phyloP scores from a whole-genome alignment of 371 early-diverging fungal species.

The Actinomucor elegans region DNA sequence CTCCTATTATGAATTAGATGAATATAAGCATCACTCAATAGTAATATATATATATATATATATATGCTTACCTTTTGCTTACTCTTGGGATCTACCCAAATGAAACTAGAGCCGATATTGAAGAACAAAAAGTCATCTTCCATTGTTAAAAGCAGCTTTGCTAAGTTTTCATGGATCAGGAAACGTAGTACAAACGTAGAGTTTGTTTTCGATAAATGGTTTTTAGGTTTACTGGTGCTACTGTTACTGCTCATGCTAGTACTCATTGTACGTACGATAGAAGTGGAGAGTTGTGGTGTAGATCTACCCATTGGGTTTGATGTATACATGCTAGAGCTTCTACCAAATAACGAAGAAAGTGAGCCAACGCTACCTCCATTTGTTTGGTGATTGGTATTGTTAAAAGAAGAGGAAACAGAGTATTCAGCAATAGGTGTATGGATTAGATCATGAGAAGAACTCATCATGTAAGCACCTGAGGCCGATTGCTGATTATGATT shows the following conservation, averaged over 20 bases:
- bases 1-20: slow-evolving; percentile 58
- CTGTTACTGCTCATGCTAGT: slow-evolving; percentile 1
- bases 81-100: slow-evolving; percentile 68
- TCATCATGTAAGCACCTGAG: slow-evolving; percentile 14
- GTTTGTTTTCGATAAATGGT: slow-evolving; percentile 63
- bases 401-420: no score
- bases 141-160: slow-evolving; percentile 64
- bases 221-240: slow-evolving; percentile 53
- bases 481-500: slow-evolving; percentile 6
- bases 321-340: slow-evolving; percentile 13
- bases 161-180: slow-evolving; percentile 75
- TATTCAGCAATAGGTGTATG: no score
- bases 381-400: background rate
- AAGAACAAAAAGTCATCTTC: slow-evolving; percentile 41
- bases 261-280: slow-evolving; percentile 9
- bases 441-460: slow-evolving; percentile 13
- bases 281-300: slow-evolving; percentile 20
- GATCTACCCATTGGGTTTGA: background rate
- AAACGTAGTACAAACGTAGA: slow-evolving; percentile 80
- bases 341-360: slow-evolving; percentile 29
- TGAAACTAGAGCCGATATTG: slow-evolving; percentile 73
- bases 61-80: slow-evolving; percentile 51
- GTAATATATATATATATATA: background rate
- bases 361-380: slow-evolving; percentile 29
- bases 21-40: no score